These are phyloP conservation scores for Parafenestella ontariensis DNA, from an alignment of 2,329 filamentous ascomycete species.

Conservation along the genomic window DNA sequence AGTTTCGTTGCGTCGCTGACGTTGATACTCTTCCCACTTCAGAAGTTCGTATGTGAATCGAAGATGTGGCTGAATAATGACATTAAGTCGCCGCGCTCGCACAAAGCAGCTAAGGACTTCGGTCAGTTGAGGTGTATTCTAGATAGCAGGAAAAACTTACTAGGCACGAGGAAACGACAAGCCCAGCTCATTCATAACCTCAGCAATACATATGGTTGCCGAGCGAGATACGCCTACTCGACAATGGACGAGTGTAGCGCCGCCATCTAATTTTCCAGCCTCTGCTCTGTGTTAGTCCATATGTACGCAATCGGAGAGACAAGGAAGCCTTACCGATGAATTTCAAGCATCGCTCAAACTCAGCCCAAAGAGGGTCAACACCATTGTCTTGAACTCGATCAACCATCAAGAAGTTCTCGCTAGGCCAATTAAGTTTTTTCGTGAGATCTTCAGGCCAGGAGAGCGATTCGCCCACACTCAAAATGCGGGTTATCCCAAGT, in stretches of 20 bases:
- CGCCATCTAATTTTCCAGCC: conserved; percentile 76
- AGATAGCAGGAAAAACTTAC: conserved; percentile 51
- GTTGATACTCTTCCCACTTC: conserved; percentile 89
- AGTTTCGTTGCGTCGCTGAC: conserved; percentile 60
- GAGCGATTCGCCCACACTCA: conserved; percentile 90
- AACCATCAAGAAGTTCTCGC: conserved; percentile 79
- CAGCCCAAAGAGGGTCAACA: conserved; percentile 85
- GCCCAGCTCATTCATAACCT: conserved; percentile 84
- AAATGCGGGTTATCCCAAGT: conserved; percentile 83
- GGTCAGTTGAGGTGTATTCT: conserved; percentile 13
- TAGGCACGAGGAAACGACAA: conserved; percentile 92
- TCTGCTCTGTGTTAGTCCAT: conserved; percentile 61
- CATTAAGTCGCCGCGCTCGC: conserved; percentile 87
- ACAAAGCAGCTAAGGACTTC: conserved; percentile 76
- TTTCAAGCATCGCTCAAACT: conserved; percentile 83
- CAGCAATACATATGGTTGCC: conserved; percentile 98
- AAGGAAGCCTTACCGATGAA: conserved; percentile 79
- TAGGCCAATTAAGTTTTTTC: conserved; percentile 69
- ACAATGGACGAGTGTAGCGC: conserved; percentile 92
- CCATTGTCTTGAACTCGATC: conserved; percentile 95
- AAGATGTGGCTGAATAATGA: conserved; percentile 97
- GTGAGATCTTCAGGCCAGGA: conserved; percentile 76
- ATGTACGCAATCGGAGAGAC: background rate
- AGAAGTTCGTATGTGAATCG: conserved; percentile 91
- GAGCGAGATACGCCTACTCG: conserved; percentile 94